These are phyloP conservation scores for Urtica urens DNA, from an alignment of 306 rosid species.

Conservation along the genomic window DNA sequence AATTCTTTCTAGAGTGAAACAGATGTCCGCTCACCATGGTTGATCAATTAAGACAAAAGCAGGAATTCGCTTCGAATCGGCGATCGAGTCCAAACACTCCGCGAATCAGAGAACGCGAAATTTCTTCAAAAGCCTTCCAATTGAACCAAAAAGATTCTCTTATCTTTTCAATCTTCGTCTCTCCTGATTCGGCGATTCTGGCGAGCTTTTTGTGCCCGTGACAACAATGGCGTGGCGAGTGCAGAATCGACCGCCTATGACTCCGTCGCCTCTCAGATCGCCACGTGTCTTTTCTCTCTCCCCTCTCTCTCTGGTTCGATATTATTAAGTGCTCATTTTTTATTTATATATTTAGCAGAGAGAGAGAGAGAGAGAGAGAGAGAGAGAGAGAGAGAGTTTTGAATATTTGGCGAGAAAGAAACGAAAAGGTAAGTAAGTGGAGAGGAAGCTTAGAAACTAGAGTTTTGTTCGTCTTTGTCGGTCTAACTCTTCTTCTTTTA, in stretches of 20 bases:
- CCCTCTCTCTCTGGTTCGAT: background rate
- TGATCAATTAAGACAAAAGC: slow-evolving; percentile 1
- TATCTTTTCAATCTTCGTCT: no score
- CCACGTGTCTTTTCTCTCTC: background rate
- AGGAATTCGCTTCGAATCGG: background rate
- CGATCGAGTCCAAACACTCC: no score
- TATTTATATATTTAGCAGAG: background rate
- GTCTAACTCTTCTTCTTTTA: no score
- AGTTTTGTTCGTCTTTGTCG: no score
- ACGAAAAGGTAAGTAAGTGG: no score
- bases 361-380: background rate
- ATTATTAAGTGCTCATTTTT: background rate
- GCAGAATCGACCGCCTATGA: background rate
- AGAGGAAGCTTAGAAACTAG: no score
- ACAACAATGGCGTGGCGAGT: slow-evolving; percentile 5
- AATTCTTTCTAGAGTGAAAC: slow-evolving; percentile 75
- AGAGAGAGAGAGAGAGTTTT: background rate
- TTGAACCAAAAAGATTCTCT: no score
- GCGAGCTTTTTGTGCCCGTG: background rate
- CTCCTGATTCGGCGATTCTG: no score
- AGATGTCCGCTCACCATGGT: slow-evolving; percentile 59
- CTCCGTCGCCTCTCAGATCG: background rate
- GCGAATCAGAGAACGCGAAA: no score
- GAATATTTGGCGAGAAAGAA: no score
- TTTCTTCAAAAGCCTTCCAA: no score